These are phyloP conservation scores for Pleurotus salmoneostramineus DNA, from an alignment of 768 basidiomycete genomes.

Conservation along the genomic window DNA sequence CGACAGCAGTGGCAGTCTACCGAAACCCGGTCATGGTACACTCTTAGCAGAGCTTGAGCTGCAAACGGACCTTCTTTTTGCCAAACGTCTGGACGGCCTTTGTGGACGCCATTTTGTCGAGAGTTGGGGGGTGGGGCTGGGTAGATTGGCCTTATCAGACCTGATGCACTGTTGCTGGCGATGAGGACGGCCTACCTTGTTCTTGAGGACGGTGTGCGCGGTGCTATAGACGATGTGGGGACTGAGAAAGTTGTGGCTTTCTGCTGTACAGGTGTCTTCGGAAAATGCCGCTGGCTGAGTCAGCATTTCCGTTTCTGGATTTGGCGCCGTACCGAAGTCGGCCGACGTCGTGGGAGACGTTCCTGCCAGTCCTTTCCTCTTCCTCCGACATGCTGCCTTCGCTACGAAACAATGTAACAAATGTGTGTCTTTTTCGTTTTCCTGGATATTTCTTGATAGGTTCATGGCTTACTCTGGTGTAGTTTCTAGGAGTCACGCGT, in stretches of 20 bases:
- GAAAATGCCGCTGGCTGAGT: conserved; percentile 2
- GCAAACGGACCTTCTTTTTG: conserved; percentile 89
- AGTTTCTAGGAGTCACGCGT: neutral
- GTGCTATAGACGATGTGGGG: conserved; percentile 12
- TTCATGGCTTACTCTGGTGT: neutral
- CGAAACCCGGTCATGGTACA: conserved; percentile 4
- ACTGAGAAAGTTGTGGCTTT: neutral
- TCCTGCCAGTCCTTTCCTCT: too few species aligned
- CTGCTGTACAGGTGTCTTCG: conserved; percentile 3
- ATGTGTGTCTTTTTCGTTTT: conserved; percentile 10
- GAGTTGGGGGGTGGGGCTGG: conserved; percentile 18
- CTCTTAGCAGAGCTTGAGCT: neutral
- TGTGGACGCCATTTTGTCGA: conserved; percentile 63
- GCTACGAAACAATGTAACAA: neutral
- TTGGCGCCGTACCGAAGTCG: neutral
- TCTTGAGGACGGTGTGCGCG: conserved; percentile 42
- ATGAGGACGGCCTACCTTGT: conserved; percentile 29
- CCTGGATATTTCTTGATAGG: too few species aligned
- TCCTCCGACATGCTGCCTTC: neutral
- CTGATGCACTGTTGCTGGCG: neutral
- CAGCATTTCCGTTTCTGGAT: neutral
- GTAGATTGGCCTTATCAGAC: conserved; percentile 10
- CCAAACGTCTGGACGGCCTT: conserved; percentile 99
- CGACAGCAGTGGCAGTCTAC: conserved; percentile 97
- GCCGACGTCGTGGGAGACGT: neutral